Evolutionary conservation across 140 eudicot genomes (phyloP).

Genomic region (Stevia rebaudiana): DNA sequence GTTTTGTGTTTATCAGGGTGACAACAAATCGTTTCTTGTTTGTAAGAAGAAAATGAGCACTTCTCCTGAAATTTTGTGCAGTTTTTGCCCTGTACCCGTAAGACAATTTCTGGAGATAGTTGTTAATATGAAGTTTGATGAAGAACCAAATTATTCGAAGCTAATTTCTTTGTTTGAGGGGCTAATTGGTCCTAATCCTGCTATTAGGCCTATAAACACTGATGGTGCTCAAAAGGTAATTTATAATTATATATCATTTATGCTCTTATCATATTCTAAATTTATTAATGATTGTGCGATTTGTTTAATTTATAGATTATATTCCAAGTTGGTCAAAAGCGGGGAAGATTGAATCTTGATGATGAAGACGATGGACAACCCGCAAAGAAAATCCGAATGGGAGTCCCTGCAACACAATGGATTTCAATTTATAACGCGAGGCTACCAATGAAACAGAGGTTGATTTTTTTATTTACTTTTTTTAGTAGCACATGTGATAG

Average conservation of each 20-base stretch:
- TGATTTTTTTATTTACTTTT: not conserved
- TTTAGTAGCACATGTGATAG: not conserved
- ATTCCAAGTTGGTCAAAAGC: conserved; percentile 87
- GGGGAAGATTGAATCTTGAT: conserved; percentile 76
- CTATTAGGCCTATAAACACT: conserved; percentile 86
- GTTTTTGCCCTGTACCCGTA: conserved; percentile 84
- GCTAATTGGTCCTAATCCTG: conserved; percentile 86
- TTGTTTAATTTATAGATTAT: conserved; percentile 51
- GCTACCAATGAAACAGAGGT: conserved; percentile 67
- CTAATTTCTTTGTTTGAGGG: conserved; percentile 86
- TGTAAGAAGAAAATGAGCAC: conserved; percentile 99
- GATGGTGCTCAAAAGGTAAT: conserved; percentile 99
- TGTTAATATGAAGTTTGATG: conserved; percentile 94
- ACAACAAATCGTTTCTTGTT: conserved; percentile 82
- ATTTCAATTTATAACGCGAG: conserved; percentile 86
- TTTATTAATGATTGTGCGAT: not conserved
- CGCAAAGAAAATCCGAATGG: conserved; percentile 91
- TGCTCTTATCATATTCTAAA: not conserved
- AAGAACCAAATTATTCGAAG: conserved; percentile 97
- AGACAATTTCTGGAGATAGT: conserved; percentile 74
- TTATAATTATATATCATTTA: too few relatives aligned
- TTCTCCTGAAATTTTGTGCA: conserved; percentile 81
- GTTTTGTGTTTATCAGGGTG: conserved; percentile 44
- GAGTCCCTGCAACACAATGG: conserved; percentile 99
- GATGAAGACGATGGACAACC: conserved; percentile 95